phyloP scores from a whole-genome alignment of 345 rosid species.

The Lumnitzera littorea region DNA sequence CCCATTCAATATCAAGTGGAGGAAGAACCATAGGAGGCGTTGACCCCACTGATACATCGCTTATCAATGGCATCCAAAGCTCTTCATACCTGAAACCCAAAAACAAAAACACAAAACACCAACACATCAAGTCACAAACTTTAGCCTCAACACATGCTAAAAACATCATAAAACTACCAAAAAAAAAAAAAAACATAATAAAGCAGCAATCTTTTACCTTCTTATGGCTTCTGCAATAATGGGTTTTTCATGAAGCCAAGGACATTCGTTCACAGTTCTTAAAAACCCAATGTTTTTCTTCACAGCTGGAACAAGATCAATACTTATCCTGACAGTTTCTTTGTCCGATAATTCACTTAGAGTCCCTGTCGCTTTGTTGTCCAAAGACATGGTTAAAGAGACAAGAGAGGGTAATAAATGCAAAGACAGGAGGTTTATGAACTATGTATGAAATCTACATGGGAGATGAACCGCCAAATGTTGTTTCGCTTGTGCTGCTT shows the following conservation, averaged over 20 bases:
- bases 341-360: conserved; percentile 60
- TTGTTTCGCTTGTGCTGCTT: no score
- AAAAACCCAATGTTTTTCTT: conserved; percentile 51
- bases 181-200: no score
- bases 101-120: not conserved
- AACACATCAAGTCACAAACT: conserved; percentile 7
- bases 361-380: conserved; percentile 31
- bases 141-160: not conserved
- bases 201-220: conserved; percentile 30
- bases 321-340: conserved; percentile 34
- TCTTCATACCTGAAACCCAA: conserved; percentile 61
- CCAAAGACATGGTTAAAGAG: conserved; percentile 20
- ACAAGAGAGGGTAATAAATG: not conserved
- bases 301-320: conserved; percentile 70
- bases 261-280: conserved; percentile 47
- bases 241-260: conserved; percentile 60
- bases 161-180: no score
- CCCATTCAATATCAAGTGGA: conserved; percentile 93
- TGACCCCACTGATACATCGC: conserved; percentile 59
- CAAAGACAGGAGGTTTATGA: not conserved
- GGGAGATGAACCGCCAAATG: no score
- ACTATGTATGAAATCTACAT: no score
- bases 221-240: conserved; percentile 57
- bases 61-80: conserved; percentile 93
- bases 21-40: conserved; percentile 66